Percentiles rank a stretch among this genome's conserved stretches.
Conservation (phyloP, 495 filamentous ascomycete species). For the Polyplosphaeria fusca region DNA sequence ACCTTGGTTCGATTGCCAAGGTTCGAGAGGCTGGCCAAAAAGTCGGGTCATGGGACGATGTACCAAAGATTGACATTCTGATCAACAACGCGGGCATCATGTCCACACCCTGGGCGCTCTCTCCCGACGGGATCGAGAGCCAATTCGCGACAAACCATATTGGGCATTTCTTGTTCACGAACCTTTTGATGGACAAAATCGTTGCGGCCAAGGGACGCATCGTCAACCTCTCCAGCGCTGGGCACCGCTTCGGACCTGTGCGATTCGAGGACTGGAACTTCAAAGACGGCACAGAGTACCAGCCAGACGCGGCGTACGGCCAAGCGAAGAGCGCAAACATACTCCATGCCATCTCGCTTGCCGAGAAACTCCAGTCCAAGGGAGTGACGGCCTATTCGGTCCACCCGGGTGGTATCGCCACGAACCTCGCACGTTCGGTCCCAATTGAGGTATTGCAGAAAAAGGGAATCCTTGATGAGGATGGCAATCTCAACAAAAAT, state of each 20-base stretch:
- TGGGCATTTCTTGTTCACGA: constrained; percentile 22
- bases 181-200: constrained; percentile 14
- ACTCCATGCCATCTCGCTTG: constrained; percentile 11
- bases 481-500: background rate
- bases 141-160: constrained; percentile 50
- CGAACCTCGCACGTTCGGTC: constrained; percentile 3
- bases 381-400: constrained; percentile 18
- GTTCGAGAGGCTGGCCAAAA: constrained; percentile 47
- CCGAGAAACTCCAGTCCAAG: constrained; percentile 3
- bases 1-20: constrained; percentile 46
- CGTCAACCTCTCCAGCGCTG: constrained; percentile 12
- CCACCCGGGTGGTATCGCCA: constrained; percentile 19
- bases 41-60: constrained; percentile 37
- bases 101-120: background rate
- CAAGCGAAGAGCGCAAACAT: constrained; percentile 27
- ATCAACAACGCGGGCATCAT: constrained; percentile 30
- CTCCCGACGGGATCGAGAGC: constrained; percentile 48
- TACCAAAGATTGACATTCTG: constrained; percentile 20
- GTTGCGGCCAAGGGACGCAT: constrained; percentile 13
- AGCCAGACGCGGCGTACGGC: constrained; percentile 16
- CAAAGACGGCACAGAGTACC: constrained; percentile 18
- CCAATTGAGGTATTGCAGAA: background rate
- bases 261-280: constrained; percentile 30
- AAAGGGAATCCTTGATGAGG: constrained; percentile 1
- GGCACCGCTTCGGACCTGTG: constrained; percentile 15